Base-by-base conservation (phyloP, 768 basidiomycete genomes). In the Xerocomellus intermedius region DNA sequence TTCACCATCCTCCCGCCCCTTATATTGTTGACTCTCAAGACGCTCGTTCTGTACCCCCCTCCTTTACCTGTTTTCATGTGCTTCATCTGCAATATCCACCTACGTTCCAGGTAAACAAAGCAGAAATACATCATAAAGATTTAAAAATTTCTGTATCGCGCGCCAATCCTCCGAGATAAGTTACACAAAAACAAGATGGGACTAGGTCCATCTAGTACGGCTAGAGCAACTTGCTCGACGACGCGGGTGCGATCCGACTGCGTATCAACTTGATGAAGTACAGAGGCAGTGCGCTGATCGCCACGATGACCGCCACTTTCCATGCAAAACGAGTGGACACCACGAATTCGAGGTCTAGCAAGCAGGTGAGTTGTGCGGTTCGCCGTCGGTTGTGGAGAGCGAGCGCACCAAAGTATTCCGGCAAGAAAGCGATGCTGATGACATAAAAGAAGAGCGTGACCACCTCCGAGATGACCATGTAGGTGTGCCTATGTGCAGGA, bases 241-340 rank as follows among this genome's bases (percentile, higher is more conserved):
- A 88, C 42, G 96, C 94, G 42, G 97, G 97, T 14, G 94, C 88
- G 52, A 98, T 77, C 69, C 88, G 81, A 74, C 86, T 85, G 63
- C 87, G 85, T 62, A 96, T 85, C 56, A 89, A 69, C 73, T 97
- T 98, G 77, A 96, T 84, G 61, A 96, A 80, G 69, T 89, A 97
- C 41, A 99, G 74, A 7, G 97, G 97, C 57, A 96, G 77, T 8
- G 94, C 89, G 62, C 94, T 96, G 73, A 99, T 82, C 8, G 89
- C 93, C 3, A 99, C 94, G 65, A 98, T 97, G 44, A 96, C 84
- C 0, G 89, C 89, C 13, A 97, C 91, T 73, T 98, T 98, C 92
- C 91, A 95, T 21, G 86, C 84, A 73, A 98, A 99, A 22, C 84
- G 82, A 33, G 84, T 67, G 5, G 96, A 92, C 5, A 96, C 77